Conservation (phyloP, 129 eudicot genomes). For the Gnaphalium uliginosum region DNA sequence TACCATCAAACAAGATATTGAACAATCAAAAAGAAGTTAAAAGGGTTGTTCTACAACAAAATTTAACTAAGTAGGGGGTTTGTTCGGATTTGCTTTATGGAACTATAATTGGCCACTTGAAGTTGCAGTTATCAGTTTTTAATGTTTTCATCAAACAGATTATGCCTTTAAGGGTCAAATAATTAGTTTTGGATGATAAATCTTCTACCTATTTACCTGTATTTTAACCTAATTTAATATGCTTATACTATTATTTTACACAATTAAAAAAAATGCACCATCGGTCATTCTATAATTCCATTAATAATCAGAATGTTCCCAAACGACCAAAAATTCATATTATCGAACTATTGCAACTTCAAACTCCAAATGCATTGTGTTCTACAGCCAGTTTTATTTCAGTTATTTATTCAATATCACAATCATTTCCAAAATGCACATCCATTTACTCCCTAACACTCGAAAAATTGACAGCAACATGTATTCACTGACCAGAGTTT, state of each 20-base stretch:
- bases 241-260: neutral
- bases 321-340: neutral
- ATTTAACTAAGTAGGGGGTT: neutral
- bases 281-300: neutral
- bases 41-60: neutral
- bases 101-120: constrained; percentile 1
- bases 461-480: neutral
- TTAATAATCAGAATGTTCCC: neutral
- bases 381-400: constrained; percentile 5
- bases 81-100: neutral
- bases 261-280: neutral
- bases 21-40: neutral
- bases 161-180: neutral
- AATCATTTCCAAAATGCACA: constrained; percentile 4
- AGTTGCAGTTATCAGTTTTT: constrained; percentile 1
- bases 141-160: neutral
- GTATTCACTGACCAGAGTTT: constrained; percentile 2
- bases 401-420: constrained; percentile 7
- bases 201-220: neutral
- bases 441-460: constrained; percentile 8
- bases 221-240: neutral
- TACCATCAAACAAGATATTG: constrained; percentile 11
- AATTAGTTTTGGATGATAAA: neutral
- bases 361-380: neutral
- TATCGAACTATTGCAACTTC: neutral